Evolutionary conservation across 345 rosid species (phyloP).

Genomic region (Nasturtium officinale): DNA sequence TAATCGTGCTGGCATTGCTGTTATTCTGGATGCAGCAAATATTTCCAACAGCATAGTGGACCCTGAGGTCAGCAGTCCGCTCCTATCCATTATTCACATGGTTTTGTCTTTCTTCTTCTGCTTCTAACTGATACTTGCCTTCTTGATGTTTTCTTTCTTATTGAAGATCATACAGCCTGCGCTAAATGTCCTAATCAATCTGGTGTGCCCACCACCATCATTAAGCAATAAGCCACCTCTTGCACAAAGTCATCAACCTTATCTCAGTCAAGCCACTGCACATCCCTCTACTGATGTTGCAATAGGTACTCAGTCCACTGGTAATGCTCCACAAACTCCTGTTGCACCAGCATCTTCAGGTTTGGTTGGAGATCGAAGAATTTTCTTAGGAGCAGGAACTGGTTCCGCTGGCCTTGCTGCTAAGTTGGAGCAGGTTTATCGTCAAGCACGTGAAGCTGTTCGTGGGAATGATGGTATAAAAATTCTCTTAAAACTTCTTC

Average conservation of each 20-base stretch:
- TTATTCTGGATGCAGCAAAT: constrained; percentile 91
- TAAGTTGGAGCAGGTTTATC: constrained; percentile 93
- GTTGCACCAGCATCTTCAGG: constrained; percentile 63
- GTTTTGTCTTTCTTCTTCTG: constrained; percentile 28
- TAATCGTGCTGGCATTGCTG: constrained; percentile 87
- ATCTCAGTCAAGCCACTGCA: constrained; percentile 49
- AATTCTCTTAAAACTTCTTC: constrained; percentile 93
- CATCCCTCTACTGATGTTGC: constrained; percentile 51
- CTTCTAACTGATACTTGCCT: constrained; percentile 25
- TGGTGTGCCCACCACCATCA: constrained; percentile 99
- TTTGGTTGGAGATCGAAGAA: constrained; percentile 94
- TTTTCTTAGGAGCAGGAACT: constrained; percentile 94
- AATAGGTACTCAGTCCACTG: constrained; percentile 45
- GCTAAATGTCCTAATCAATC: constrained; percentile 82
- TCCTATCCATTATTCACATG: constrained; percentile 20
- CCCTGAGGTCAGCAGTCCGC: constrained; percentile 69
- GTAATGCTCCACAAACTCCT: constrained; percentile 63
- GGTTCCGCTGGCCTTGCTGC: constrained; percentile 99
- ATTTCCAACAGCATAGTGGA: constrained; percentile 79
- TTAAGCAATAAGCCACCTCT: constrained; percentile 79
- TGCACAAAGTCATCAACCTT: constrained; percentile 38
- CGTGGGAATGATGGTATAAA: constrained; percentile 98
- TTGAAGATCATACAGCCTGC: constrained; percentile 96
- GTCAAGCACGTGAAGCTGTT: constrained; percentile 93
- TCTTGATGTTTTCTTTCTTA: constrained; percentile 27